Base-by-base conservation (phyloP, 2,329 filamentous ascomycete species). In the Colletotrichum gloeosporioides region DNA sequence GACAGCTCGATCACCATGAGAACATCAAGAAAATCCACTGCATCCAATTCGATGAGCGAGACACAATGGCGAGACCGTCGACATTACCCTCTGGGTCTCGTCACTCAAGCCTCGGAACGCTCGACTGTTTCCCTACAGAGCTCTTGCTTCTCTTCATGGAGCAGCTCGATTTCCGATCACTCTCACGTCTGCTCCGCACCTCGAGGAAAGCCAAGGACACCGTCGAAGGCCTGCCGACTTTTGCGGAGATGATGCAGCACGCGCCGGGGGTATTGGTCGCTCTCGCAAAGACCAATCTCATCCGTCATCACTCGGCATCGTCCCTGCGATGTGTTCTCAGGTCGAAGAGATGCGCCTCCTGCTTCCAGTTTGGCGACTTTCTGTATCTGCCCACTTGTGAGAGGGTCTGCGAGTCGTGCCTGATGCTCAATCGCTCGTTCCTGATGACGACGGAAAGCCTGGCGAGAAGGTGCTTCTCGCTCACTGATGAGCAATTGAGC, bases 231-330 rank as follows among this genome's bases (percentile, higher is more conserved):
- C 80, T 85, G 8, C 80, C 83, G 3, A 79, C 85, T n/a, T 83
- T 85, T 34, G 88, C 84, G 84, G 84, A 86, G 39, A 80, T 84
- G 44, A 85, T 86, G 44, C 86, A 87, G 78, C 89, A 84, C 69
- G 83, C 82, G 6, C 82, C 81, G n/a, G 71, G 74, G 34, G 69
- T 79, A n/a, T 59, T 84, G 66, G 68, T 61, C 5, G 80, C 79
- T n/a, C 73, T 84, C 53, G 77, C 77, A 18, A 71, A 78, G 63
- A 82, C 81, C 57, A 68, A 34, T 8, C 71, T 83, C 15, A 69
- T 83, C 36, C 68, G 69, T 29, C 66, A 64, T 63, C 79, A 83
- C 61, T 64, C 80, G 15, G 79, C 79, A 57, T 63, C 76, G 10
- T 29, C 76, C 3, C 75, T 85, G 34, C 77, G 78, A 16, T 69